These are phyloP conservation scores for Plasmodium inui DNA, from an alignment of 169 alveolate species.

Conservation along the genomic window DNA sequence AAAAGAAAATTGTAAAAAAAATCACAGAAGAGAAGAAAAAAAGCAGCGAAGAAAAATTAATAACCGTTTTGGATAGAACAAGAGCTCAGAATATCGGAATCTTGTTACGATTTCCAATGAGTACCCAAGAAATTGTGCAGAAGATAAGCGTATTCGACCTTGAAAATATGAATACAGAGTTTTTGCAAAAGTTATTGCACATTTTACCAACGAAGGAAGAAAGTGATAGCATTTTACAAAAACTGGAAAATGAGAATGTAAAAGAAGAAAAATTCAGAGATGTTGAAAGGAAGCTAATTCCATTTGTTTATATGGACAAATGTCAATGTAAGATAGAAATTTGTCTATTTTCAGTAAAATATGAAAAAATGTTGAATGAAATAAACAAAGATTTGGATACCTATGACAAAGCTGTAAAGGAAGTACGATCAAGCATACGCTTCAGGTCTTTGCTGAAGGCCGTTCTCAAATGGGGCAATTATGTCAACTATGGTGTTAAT, in stretches of 20 bases:
- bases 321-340: slow-evolving; percentile 75
- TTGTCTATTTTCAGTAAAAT: slow-evolving; percentile 75
- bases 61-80: slow-evolving; percentile 79
- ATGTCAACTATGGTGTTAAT: slow-evolving; percentile 84
- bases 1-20: slow-evolving; percentile 53
- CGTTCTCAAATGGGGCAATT: slow-evolving; percentile 86
- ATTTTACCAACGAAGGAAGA: slow-evolving; percentile 78
- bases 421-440: slow-evolving; percentile 76
- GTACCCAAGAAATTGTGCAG: slow-evolving; percentile 78
- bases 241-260: slow-evolving; percentile 50
- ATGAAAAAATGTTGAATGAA: slow-evolving; percentile 71
- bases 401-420: slow-evolving; percentile 78
- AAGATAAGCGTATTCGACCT: slow-evolving; percentile 75
- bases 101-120: slow-evolving; percentile 80
- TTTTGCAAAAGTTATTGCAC: slow-evolving; percentile 61
- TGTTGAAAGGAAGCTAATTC: slow-evolving; percentile 77
- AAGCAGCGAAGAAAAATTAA: slow-evolving; percentile 74
- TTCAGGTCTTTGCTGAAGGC: slow-evolving; percentile 81
- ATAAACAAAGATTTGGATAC: slow-evolving; percentile 75
- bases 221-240: slow-evolving; percentile 67
- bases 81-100: slow-evolving; percentile 86
- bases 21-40: slow-evolving; percentile 20
- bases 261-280: slow-evolving; percentile 71
- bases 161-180: slow-evolving; percentile 44
- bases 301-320: slow-evolving; percentile 72